Conservation (phyloP, 2,329 filamentous ascomycete genomes). For the Scorias spongiosa region DNA sequence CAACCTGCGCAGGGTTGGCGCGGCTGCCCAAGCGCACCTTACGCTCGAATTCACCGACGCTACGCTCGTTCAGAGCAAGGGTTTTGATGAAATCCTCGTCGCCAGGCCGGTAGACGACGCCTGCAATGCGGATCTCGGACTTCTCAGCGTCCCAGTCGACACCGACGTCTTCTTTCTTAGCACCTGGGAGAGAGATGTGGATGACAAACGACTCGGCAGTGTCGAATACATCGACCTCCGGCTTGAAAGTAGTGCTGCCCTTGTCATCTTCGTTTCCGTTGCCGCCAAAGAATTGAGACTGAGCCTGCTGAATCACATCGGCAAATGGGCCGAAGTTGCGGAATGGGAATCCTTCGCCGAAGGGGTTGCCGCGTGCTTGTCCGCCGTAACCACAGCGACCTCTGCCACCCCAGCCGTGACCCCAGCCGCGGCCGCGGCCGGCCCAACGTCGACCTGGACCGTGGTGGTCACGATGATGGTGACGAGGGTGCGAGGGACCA, state of each 20-base stretch:
- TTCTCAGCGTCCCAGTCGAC: constrained; percentile 62
- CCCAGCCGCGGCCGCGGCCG: constrained; percentile 14
- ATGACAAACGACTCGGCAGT: constrained; percentile 50
- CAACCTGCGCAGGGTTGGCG: constrained; percentile 44
- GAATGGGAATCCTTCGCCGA: constrained; percentile 11
- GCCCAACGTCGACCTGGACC: constrained; percentile 7
- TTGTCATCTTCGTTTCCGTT: constrained; percentile 11
- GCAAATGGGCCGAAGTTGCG: constrained; percentile 10
- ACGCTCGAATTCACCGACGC: constrained; percentile 60
- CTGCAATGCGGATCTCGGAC: constrained; percentile 49
- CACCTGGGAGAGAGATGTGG: constrained; percentile 61
- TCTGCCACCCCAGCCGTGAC: constrained; percentile 12
- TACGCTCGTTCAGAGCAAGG: constrained; percentile 49
- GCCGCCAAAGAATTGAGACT: constrained; percentile 21
- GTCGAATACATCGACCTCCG: constrained; percentile 63
- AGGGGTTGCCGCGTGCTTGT: constrained; percentile 7
- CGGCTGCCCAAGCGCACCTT: constrained; percentile 45
- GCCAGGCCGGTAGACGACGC: constrained; percentile 57
- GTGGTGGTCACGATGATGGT: constrained; percentile 5
- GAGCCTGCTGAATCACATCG: constrained; percentile 16
- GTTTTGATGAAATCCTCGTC: constrained; percentile 54
- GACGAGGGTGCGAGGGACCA: constrained; percentile 8
- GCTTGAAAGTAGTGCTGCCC: constrained; percentile 32
- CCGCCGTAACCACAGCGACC: neutral
- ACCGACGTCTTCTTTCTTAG: constrained; percentile 62